Conservation (phyloP, 306 rosid genomes). For the Rubus parviflorus region DNA sequence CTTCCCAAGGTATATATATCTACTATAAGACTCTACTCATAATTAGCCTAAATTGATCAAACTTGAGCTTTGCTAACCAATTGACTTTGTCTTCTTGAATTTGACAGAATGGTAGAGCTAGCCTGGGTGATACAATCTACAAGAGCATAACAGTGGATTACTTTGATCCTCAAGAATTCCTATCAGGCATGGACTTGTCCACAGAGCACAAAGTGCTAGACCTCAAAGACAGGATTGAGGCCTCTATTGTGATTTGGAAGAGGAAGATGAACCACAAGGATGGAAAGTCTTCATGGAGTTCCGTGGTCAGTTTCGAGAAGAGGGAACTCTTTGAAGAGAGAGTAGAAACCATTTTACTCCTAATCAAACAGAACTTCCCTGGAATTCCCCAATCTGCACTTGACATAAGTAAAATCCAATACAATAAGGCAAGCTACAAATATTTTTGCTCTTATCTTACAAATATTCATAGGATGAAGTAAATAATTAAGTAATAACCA, state of each 20-base stretch:
- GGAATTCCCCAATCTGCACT: slow-evolving; percentile 93
- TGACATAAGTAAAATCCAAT: slow-evolving; percentile 89
- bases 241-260: slow-evolving; percentile 89
- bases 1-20: slow-evolving; percentile 68
- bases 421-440: slow-evolving; percentile 48
- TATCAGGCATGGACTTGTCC: slow-evolving; percentile 61
- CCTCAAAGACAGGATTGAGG: slow-evolving; percentile 84
- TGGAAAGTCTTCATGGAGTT: slow-evolving; percentile 76
- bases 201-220: slow-evolving; percentile 84
- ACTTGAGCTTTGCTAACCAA: background rate
- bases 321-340: slow-evolving; percentile 91
- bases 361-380: slow-evolving; percentile 77
- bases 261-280: slow-evolving; percentile 87
- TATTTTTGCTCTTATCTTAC: background rate
- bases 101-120: slow-evolving; percentile 75
- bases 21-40: background rate
- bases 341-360: slow-evolving; percentile 71
- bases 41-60: background rate
- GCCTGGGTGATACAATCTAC: slow-evolving; percentile 76
- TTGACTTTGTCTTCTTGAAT: slow-evolving; percentile 19
- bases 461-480: background rate
- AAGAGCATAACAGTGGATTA: slow-evolving; percentile 67
- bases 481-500: background rate
- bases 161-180: slow-evolving; percentile 71
- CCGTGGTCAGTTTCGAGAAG: slow-evolving; percentile 82